Percentiles rank a stretch among this genome's conserved stretches.
Evolutionary conservation across 139 green algal species (phyloP).

Genomic region (Asterochloris erici): DNA sequence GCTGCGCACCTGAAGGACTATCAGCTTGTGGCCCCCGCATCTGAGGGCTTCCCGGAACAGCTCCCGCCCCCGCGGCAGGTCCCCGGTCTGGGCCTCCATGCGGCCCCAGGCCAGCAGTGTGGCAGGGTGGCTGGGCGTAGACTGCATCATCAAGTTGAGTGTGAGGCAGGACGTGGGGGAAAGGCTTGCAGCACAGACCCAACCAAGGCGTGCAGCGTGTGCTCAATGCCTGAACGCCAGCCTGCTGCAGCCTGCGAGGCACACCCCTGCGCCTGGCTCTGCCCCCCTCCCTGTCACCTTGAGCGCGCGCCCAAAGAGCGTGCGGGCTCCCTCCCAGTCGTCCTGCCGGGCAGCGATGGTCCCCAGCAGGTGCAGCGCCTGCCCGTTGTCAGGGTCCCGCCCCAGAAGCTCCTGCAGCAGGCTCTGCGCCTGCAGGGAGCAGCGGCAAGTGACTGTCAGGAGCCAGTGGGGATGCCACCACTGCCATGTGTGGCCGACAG

Average conservation of each 20-base stretch:
- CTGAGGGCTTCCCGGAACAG: no score
- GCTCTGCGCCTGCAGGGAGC: constrained; percentile 1
- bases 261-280: constrained; percentile 24
- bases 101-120: no score
- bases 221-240: constrained; percentile 12
- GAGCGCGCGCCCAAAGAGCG: constrained; percentile 28
- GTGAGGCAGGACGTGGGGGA: no score
- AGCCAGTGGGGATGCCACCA: neutral
- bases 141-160: no score
- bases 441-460: neutral
- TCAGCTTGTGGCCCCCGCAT: no score
- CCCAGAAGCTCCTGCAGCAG: constrained; percentile 23
- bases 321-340: constrained; percentile 21
- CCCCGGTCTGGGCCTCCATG: no score
- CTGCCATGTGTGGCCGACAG: neutral
- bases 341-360: constrained; percentile 17
- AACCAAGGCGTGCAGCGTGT: constrained; percentile 3
- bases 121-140: no score
- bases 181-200: no score
- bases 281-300: constrained; percentile 34
- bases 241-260: constrained; percentile 22
- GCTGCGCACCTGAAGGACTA: no score
- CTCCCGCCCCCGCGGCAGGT: no score
- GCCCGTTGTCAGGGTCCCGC: constrained; percentile 44
- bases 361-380: constrained; percentile 30